Base-by-base conservation (phyloP, 257 asterid species). In the Nicotiana tabacum region DNA sequence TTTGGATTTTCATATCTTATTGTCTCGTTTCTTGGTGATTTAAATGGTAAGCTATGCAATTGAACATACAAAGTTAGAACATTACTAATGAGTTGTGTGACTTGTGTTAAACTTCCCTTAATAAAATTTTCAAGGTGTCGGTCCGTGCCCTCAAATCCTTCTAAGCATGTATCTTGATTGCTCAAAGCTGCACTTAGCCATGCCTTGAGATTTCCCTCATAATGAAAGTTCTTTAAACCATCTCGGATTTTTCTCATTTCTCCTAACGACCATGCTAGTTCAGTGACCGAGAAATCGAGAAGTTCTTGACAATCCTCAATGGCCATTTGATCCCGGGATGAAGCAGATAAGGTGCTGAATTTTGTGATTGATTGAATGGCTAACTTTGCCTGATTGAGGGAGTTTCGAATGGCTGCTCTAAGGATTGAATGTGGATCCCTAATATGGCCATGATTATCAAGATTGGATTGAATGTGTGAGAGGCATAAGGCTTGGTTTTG, bases 121-220 rank as follows among this genome's bases (percentile, higher is more conserved):
- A 94, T 83, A 83, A 91, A 94, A 39, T 89, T 87, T 60, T 92
- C 93, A 5, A 94, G 92, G 69, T 87, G 94, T 7, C 92, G 85
- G 37, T 96, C 97, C 0, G 99, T 96, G 37, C 99, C 99, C 82
- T 93, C 94, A 11, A 96, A 96, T 37, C 99, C 99, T 84, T 96
- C 99, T 1, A 96, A 89, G 85, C 99, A 96, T 0, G 99, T 96
- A 83, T 96, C 98, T 84, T 96, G 99, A 86, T 96, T 96, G 95
- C 99, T 92, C 12, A 96, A 87, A 1, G 98, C 98, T 4, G 98
- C 99, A 82, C 99, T 96, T 1, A 96, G 88, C 99, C 99, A 96
- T 0, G 99, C 97, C 89, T 93, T 96, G 1, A 96, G 90, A 81
- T 92, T 94, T 24, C 97, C 98, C 53, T 87, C 92, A 1, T 88